A percentile compares a stretch with the other conserved stretches of the same genome.
phyloP scores from a whole-genome alignment of 768 basidiomycete genomes.

The Psilocybe sp. region DNA sequence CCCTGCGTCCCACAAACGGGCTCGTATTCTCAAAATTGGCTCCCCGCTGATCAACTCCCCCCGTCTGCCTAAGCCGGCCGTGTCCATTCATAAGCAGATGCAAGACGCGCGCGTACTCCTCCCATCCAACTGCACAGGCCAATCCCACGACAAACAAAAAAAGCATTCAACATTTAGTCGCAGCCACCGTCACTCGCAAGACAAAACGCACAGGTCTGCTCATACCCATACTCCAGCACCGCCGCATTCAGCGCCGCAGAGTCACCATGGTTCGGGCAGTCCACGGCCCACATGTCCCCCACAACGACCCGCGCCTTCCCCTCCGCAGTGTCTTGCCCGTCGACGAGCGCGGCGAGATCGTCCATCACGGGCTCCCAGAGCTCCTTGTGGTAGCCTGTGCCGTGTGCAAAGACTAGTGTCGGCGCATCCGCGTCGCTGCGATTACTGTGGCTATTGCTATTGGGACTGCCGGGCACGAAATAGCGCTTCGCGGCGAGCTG shows the following conservation, averaged over 20 bases:
- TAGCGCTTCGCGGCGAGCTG: conserved; percentile 49
- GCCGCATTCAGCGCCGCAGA: conserved; percentile 47
- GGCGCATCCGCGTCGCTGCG: conserved; percentile 34
- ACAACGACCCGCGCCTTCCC: conserved; percentile 14
- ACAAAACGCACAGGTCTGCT: conserved; percentile 35
- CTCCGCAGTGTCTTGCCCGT: conserved; percentile 18
- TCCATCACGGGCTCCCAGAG: conserved; percentile 57
- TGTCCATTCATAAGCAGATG: conserved; percentile 47
- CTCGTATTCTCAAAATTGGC: no score
- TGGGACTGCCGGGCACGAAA: conserved; percentile 26
- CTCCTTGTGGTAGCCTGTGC: conserved; percentile 56
- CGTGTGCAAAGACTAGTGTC: conserved; percentile 52
- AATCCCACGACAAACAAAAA: no score
- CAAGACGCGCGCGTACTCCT: conserved; percentile 47
- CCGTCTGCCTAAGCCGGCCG: conserved; percentile 18
- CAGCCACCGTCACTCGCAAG: neutral
- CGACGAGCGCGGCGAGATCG: conserved; percentile 34
- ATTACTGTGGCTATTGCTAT: no score
- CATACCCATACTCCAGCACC: conserved; percentile 36
- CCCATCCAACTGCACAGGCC: conserved; percentile 56
- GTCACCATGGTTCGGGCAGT: conserved; percentile 56
- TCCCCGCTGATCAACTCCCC: conserved; percentile 22
- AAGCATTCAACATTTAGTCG: neutral
- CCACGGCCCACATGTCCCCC: conserved; percentile 48
- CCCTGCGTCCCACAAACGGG: conserved; percentile 42